Conservation (phyloP, 2,329 filamentous ascomycete species). For the Paecilomyces niveus region DNA sequence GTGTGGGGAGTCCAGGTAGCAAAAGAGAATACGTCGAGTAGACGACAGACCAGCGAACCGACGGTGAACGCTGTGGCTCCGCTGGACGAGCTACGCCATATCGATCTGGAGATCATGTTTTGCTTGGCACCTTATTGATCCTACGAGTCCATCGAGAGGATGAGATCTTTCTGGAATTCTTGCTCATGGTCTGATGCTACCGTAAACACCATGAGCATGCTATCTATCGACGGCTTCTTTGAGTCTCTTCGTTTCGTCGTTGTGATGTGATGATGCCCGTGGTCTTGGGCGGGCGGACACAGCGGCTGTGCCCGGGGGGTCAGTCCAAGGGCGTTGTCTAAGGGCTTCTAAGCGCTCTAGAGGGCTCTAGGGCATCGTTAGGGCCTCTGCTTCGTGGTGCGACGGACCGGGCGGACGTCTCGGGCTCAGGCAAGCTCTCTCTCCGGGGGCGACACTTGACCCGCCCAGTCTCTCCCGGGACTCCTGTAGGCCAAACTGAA, state of each 20-base stretch:
- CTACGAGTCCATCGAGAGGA: too few relatives aligned
- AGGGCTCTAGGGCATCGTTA: not conserved
- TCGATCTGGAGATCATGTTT: not conserved
- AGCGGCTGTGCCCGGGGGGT: not conserved
- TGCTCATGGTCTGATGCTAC: too few relatives aligned
- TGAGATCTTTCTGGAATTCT: too few relatives aligned
- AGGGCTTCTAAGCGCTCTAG: not conserved
- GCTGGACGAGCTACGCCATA: not conserved
- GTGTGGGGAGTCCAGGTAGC: not conserved
- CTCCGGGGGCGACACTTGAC: not conserved
- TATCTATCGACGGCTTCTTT: too few relatives aligned
- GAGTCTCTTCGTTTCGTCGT: not conserved
- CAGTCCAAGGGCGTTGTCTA: not conserved
- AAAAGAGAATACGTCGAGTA: not conserved
- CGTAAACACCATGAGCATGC: too few relatives aligned
- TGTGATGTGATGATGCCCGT: not conserved
- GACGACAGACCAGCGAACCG: constrained; percentile 1
- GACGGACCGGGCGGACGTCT: not conserved
- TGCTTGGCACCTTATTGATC: not conserved
- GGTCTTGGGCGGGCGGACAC: not conserved
- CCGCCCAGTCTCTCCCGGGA: not conserved
- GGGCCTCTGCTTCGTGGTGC: not conserved
- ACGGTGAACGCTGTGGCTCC: not conserved
- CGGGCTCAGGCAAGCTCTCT: not conserved
- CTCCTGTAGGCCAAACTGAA: not conserved